Percentiles rank a stretch among this genome's conserved stretches.
Evolutionary conservation across 805 yeast species (phyloP).

Genomic region (Jamesozyma piceae): DNA sequence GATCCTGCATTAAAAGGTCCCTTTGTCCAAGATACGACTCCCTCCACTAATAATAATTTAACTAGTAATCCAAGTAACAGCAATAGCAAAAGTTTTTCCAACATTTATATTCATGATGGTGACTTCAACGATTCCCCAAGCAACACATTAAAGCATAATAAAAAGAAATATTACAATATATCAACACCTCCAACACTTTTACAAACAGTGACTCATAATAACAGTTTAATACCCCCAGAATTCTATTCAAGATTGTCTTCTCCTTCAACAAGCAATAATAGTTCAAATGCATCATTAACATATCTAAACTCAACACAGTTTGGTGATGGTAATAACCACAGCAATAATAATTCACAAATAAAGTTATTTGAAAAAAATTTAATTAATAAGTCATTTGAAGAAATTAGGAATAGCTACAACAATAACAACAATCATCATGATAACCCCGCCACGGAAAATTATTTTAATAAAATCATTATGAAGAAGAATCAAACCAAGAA

Average conservation of each 20-base stretch:
- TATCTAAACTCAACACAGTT: slow-evolving; percentile 2
- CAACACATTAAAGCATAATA: neutral
- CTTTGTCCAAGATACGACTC: slow-evolving; percentile 4
- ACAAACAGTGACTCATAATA: neutral
- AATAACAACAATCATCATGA: too few species aligned
- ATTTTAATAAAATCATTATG: slow-evolving; percentile 6
- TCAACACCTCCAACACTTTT: neutral
- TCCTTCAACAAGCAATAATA: slow-evolving; percentile 26
- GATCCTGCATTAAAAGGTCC: slow-evolving; percentile 24
- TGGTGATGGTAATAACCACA: neutral
- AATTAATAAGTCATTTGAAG: slow-evolving; percentile 27
- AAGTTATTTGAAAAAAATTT: slow-evolving; percentile 19
- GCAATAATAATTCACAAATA: neutral
- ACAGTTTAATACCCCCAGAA: slow-evolving; percentile 30
- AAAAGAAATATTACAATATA: slow-evolving; percentile 3
- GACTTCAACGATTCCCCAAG: slow-evolving; percentile 15
- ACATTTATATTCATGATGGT: slow-evolving; percentile 31
- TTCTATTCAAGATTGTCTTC: slow-evolving; percentile 29
- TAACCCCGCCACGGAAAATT: neutral
- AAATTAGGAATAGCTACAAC: slow-evolving; percentile 13
- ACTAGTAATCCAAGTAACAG: neutral
- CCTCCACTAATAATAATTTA: neutral
- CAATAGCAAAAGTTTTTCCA: slow-evolving; percentile 13
- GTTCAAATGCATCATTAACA: slow-evolving; percentile 22
- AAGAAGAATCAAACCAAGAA: slow-evolving; percentile 8